phyloP scores from a whole-genome alignment of 306 rosid species.

The Casuarina cunninghamiana region DNA sequence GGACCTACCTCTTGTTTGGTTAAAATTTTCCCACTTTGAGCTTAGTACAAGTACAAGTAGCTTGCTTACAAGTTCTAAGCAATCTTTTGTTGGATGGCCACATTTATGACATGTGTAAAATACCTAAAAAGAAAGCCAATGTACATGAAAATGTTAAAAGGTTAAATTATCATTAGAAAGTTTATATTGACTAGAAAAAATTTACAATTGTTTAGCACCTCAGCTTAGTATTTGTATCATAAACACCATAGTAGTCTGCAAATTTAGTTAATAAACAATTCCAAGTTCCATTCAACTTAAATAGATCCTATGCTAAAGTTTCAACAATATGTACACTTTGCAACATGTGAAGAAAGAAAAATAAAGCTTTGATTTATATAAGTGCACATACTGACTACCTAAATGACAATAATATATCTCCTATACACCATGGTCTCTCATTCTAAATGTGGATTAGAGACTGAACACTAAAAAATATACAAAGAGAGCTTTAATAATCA shows the following conservation, averaged over 20 bases:
- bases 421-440: background rate
- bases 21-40: slow-evolving; percentile 68
- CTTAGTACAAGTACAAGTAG: slow-evolving; percentile 79
- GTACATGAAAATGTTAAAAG: slow-evolving; percentile 22
- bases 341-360: slow-evolving; percentile 29
- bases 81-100: slow-evolving; percentile 93
- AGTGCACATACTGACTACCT: background rate
- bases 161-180: background rate
- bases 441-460: background rate
- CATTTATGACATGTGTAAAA: slow-evolving; percentile 82
- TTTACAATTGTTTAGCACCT: slow-evolving; percentile 51
- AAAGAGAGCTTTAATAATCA: background rate
- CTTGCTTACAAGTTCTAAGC: slow-evolving; percentile 84
- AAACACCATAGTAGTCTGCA: slow-evolving; percentile 90
- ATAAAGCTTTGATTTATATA: slow-evolving; percentile 17
- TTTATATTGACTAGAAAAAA: slow-evolving; percentile 19
- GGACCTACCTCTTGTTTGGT: slow-evolving; percentile 88
- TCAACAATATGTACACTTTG: slow-evolving; percentile 92
- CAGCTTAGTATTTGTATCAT: slow-evolving; percentile 76
- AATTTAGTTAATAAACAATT: slow-evolving; percentile 91
- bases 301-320: slow-evolving; percentile 92
- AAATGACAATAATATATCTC: background rate
- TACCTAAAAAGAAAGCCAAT: slow-evolving; percentile 51
- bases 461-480: background rate
- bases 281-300: slow-evolving; percentile 82